Base-by-base conservation (phyloP, 768 basidiomycete species). In the Lactarius hengduanensis region DNA sequence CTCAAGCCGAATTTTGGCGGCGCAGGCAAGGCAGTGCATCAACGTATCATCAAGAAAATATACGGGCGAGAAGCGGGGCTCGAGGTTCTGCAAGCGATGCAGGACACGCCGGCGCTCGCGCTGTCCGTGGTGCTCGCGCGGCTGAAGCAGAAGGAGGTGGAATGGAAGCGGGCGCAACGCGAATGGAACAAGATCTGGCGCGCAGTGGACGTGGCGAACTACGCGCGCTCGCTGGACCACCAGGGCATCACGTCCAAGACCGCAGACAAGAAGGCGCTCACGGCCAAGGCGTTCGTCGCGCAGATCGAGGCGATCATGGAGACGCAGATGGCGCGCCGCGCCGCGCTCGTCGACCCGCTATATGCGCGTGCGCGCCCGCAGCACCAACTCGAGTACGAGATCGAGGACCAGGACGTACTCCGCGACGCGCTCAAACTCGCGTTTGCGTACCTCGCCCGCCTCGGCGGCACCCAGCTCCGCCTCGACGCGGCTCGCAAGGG, bases 171-270 rank as follows among this genome's bases (percentile, higher is more conserved):
- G 26, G 96, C 94, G 20, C 94, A 97, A 75, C 78, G 94, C 61
- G 97, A 97, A 78, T 99, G 97, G 97, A 98, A 98, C 79, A 92
- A 96, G 76, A 91, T 98, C 60, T 99, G 97, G 97, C 80, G 96
- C 59, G 96, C 97, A 78, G 93, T 96, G 34, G 94, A 98, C 72
- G 92, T 92, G 32, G 83, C 92, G 71, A 98, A 98, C 78, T 98
- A 92, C 74, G 84, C 88, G 77, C 95, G 94, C 80, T 90, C 91
- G 61, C 82, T 98, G 72, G 96, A 99, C 74, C 93, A 96, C 72
- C 94, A 96, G 75, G 92, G 88, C 10, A 90, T 96, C 74, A 84
- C 84, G 59, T 98, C 96, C 85, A 96, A 95, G 80, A 81, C 84
- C 41, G 83, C 82, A 43, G 97, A 99, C 79, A 98, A 98, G 83